Evolutionary conservation across 2,329 filamentous ascomycete species (phyloP).

Genomic region (Dothideomycetes sp.): DNA sequence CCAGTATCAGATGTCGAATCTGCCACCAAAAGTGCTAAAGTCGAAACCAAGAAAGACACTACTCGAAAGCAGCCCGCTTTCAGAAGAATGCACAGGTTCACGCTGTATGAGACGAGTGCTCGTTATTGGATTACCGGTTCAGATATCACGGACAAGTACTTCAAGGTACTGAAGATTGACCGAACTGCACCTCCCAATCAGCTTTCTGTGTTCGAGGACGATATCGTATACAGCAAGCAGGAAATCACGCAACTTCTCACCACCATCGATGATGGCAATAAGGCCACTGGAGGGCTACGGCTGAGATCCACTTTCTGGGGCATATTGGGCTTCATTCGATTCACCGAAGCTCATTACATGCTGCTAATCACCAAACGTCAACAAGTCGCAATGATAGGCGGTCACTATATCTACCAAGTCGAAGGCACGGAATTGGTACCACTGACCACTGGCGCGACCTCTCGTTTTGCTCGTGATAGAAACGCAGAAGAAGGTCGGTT

Average conservation of each 20-base stretch:
- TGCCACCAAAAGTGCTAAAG: neutral
- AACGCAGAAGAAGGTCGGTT: conserved; percentile 88
- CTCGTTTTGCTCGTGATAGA: conserved; percentile 65
- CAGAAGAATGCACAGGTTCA: conserved; percentile 79
- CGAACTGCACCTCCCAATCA: conserved; percentile 72
- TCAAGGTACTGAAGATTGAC: conserved; percentile 90
- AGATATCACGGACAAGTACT: conserved; percentile 79
- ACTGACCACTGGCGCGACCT: conserved; percentile 59
- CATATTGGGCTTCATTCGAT: conserved; percentile 85
- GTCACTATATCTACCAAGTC: conserved; percentile 91
- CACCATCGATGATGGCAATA: conserved; percentile 92
- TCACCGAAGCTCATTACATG: conserved; percentile 97
- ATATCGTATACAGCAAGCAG: conserved; percentile 83
- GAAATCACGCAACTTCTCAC: conserved; percentile 92
- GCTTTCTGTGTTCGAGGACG: conserved; percentile 82
- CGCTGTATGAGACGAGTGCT: conserved; percentile 89
- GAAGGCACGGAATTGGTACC: conserved; percentile 89
- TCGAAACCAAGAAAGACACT: neutral
- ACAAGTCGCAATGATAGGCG: conserved; percentile 90
- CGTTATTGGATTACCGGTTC: conserved; percentile 91
- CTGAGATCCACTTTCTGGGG: conserved; percentile 89
- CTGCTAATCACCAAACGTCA: conserved; percentile 90
- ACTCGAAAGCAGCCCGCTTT: conserved; percentile 5
- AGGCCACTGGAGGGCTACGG: conserved; percentile 78
- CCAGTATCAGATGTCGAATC: conserved; percentile 1